Conservation (phyloP, 345 rosid genomes). For the Psidium friedrichsthalianum region DNA sequence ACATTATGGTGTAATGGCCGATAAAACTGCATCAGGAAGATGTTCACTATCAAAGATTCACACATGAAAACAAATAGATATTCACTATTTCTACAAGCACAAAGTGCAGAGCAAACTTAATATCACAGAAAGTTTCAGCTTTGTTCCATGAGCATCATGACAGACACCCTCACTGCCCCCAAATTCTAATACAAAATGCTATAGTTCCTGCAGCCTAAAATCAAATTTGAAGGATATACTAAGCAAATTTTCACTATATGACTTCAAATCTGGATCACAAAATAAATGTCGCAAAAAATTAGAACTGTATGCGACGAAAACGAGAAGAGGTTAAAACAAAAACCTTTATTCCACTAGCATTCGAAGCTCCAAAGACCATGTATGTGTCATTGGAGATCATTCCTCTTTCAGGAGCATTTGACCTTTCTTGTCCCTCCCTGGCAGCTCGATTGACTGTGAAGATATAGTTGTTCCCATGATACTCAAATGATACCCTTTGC, state of each 20-base stretch:
- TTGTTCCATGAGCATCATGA: not conserved
- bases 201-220: not conserved
- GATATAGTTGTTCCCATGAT: slow-evolving; percentile 84
- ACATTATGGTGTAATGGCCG: not conserved
- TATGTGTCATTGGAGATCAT: slow-evolving; percentile 66
- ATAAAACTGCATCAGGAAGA: not conserved
- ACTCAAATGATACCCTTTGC: slow-evolving; percentile 79
- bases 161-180: not conserved
- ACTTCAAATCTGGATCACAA: not conserved
- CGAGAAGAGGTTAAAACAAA: not conserved
- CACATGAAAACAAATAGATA: not conserved
- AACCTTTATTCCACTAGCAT: slow-evolving; percentile 90
- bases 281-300: not conserved
- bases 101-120: not conserved
- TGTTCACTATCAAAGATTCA: not conserved
- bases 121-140: not conserved
- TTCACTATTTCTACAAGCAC: not conserved
- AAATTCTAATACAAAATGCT: not conserved
- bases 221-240: not conserved
- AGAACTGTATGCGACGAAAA: not conserved
- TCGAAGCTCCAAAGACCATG: slow-evolving; percentile 78
- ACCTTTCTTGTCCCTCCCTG: slow-evolving; percentile 48
- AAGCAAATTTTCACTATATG: not conserved
- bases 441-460: slow-evolving; percentile 77
- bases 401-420: slow-evolving; percentile 70